Evolutionary conservation across 495 filamentous ascomycete species (phyloP), one percentile per base, ranked within the genome.

Genomic region (Daldinia vernicosa): DNA sequence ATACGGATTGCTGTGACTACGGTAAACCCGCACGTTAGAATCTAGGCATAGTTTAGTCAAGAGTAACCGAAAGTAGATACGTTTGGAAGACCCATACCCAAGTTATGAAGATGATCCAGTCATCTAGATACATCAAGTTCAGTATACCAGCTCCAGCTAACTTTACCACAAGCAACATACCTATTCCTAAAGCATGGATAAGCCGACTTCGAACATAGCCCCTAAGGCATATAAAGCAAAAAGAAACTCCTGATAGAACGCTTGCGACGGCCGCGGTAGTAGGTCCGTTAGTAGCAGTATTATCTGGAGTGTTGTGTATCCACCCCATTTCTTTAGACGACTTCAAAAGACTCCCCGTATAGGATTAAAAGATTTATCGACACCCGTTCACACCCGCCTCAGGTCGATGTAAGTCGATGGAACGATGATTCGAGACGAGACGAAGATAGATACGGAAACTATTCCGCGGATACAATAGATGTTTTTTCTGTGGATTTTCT

Each of bases 161-260:
- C n/a, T 15, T 8, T 32, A 19, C 30, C 14, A 7, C 11, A 8
- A 9, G 6, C 12, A 6, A 17, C 27, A 37, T 71, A 71, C 69
- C 69, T 62, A 58, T 33, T 24, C 69, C 63, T 3, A 71, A 28
- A 0, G 56, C 30, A 19, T 52, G 63, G 6, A 71, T 14, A 40
- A 71, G 40, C 2, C 43, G 45, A 24, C 30, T 30, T 6, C 69
- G 39, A 61, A 71, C 69, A 56, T 71, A 71, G 15, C 4, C 57
- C 28, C 69, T 63, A 54, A 71, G 63, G 19, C 39, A 71, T 63
- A 71, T 24, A 24, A 71, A 71, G n/a, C 40, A 43, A 4, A 71
- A 24, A 6, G 63, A 62, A 14, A 71, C 0, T 26, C 32, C 63
- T 11, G 69, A 67, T n/a, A 71, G 26, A 0, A 60, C 40, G 24